phyloP scores from a whole-genome alignment of 1,284 basidiomycete genomes.

The Melanopsichium pennsylvanicum region DNA sequence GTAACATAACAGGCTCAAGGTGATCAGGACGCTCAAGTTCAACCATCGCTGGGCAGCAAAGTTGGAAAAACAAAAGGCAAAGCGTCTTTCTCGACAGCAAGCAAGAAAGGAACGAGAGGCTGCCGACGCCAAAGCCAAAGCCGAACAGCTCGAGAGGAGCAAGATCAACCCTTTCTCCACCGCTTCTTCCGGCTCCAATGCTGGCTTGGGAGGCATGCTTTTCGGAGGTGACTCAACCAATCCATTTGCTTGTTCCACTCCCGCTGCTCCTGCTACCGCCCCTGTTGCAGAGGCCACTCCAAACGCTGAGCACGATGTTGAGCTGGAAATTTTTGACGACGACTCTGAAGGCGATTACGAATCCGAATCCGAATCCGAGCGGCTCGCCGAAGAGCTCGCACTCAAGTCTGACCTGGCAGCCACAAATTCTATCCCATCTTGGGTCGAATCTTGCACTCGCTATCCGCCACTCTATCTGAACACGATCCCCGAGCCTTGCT shows the following conservation, averaged over 20 bases:
- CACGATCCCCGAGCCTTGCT: constrained; percentile 60
- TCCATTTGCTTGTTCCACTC: constrained; percentile 38
- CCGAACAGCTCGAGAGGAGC: constrained; percentile 41
- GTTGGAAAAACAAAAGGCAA: constrained; percentile 56
- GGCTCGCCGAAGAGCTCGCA: constrained; percentile 59
- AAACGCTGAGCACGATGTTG: too few species aligned
- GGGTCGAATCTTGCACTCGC: constrained; percentile 39
- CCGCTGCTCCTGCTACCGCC: constrained; percentile 4
- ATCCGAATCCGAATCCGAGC: constrained; percentile 37
- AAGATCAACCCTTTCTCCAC: constrained; percentile 51
- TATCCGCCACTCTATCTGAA: constrained; percentile 59
- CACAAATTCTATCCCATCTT: constrained; percentile 18
- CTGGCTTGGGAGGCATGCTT: constrained; percentile 32
- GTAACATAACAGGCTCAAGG: too few species aligned
- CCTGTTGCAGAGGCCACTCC: background rate
- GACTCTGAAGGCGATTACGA: constrained; percentile 10
- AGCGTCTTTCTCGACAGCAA: constrained; percentile 25
- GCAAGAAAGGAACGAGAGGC: constrained; percentile 36
- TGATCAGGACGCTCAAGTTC: constrained; percentile 58
- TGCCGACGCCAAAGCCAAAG: constrained; percentile 27
- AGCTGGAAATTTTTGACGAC: too few species aligned
- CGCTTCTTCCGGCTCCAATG: constrained; percentile 12
- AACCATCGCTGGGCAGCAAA: constrained; percentile 64
- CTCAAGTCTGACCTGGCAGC: constrained; percentile 59
- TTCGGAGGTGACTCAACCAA: constrained; percentile 49